Conservation (phyloP, 345 rosid genomes). For the Tarenaya hassleriana region DNA sequence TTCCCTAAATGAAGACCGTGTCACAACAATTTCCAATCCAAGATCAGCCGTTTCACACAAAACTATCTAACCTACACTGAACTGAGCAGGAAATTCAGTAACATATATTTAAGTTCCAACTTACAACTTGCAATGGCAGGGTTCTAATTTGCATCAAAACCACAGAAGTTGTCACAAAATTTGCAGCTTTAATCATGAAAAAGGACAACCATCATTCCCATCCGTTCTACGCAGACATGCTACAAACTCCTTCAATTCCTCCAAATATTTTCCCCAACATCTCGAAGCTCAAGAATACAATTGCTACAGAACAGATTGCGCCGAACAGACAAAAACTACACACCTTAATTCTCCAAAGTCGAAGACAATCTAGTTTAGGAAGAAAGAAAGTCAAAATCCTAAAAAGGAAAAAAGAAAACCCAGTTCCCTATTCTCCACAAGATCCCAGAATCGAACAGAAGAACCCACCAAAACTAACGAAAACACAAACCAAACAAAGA, state of each 20-base stretch:
- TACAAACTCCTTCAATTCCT: not conserved
- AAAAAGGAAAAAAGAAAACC: not conserved
- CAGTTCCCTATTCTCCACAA: conserved; percentile 4
- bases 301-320: too few species aligned
- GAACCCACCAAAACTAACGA: not conserved
- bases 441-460: conserved; percentile 18
- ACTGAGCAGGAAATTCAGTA: not conserved
- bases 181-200: not conserved
- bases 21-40: not conserved
- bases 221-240: not conserved
- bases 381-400: conserved; percentile 13
- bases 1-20: not conserved
- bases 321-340: too few species aligned
- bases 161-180: not conserved
- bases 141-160: not conserved
- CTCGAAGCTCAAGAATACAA: not conserved
- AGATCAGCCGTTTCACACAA: not conserved
- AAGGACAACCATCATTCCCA: conserved; percentile 1
- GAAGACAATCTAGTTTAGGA: not conserved
- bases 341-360: not conserved
- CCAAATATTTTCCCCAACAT: not conserved
- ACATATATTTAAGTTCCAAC: not conserved
- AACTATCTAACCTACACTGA: conserved; percentile 3
- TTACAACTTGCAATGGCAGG: conserved; percentile 5
- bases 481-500: conserved; percentile 3